Percentiles rank a stretch among this genome's conserved stretches.
These are phyloP conservation scores for Trichoderma gracile DNA, from an alignment of 2,329 filamentous ascomycete species.

Conservation along the genomic window DNA sequence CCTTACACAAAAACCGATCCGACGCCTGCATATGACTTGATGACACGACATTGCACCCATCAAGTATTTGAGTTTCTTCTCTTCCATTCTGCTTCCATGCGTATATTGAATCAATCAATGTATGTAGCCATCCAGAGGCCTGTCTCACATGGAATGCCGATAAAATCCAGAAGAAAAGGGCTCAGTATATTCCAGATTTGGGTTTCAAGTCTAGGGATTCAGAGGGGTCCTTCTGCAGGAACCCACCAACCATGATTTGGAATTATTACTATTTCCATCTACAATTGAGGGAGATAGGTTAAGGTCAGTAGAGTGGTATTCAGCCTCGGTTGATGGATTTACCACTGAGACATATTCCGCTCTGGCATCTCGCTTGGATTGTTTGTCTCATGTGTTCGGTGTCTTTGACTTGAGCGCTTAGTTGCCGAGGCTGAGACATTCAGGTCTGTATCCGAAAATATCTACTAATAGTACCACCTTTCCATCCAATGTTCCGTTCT, in stretches of 20 bases:
- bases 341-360: not conserved
- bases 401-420: too few species aligned
- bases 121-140: not conserved
- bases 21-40: not conserved
- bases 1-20: not conserved
- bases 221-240: too few species aligned
- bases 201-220: too few species aligned
- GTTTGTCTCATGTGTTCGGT: not conserved
- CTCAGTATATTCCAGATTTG: not conserved
- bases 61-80: constrained; percentile 10
- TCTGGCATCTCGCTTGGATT: not conserved
- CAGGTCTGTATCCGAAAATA: not conserved
- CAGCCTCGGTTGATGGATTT: not conserved
- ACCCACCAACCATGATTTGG: not conserved
- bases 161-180: not conserved
- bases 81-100: constrained; percentile 4
- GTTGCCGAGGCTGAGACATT: not conserved
- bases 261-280: not conserved
- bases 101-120: not conserved
- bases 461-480: too few species aligned
- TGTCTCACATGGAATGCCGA: not conserved
- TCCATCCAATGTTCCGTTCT: too few species aligned
- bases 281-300: too few species aligned
- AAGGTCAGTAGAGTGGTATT: too few species aligned
- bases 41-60: not conserved